phyloP scores from a whole-genome alignment of 2,329 filamentous ascomycete species.

The Talaromyces sp. region DNA sequence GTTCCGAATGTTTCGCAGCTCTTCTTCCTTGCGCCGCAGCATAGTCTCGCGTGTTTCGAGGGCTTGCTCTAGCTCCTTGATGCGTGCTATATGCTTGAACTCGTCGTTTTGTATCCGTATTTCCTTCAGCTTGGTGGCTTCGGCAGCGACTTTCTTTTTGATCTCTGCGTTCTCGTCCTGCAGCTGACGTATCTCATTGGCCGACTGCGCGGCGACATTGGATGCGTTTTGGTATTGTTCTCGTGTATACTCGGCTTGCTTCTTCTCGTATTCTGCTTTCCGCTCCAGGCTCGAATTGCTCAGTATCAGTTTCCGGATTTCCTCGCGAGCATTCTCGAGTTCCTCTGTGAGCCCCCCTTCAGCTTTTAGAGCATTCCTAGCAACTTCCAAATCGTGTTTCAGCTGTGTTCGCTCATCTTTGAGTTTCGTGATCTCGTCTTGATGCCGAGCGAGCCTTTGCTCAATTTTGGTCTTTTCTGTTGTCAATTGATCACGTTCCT shows the following conservation, averaged over 20 bases:
- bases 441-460: slow-evolving; percentile 28
- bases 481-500: slow-evolving; percentile 28
- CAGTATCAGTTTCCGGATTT: slow-evolving; percentile 31
- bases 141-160: slow-evolving; percentile 30
- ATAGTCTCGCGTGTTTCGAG: slow-evolving; percentile 33
- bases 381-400: slow-evolving; percentile 32
- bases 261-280: slow-evolving; percentile 36
- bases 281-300: slow-evolving; percentile 30
- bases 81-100: slow-evolving; percentile 28
- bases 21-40: slow-evolving; percentile 39
- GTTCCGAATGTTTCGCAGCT: slow-evolving; percentile 39
- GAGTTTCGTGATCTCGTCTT: slow-evolving; percentile 33
- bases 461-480: slow-evolving; percentile 25
- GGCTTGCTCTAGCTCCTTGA: slow-evolving; percentile 33
- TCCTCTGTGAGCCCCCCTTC: slow-evolving; percentile 36
- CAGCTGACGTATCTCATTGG: slow-evolving; percentile 32
- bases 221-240: slow-evolving; percentile 45
- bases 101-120: slow-evolving; percentile 30
- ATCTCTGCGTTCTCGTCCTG: slow-evolving; percentile 32
- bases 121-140: slow-evolving; percentile 33
- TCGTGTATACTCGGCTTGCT: slow-evolving; percentile 42
- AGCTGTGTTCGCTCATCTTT: slow-evolving; percentile 36
- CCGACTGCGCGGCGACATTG: slow-evolving; percentile 36
- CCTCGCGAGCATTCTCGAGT: slow-evolving; percentile 35
- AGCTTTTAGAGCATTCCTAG: slow-evolving; percentile 34